Evolutionary conservation across 176 grass and related monocot species (phyloP), one percentile per base, ranked within the genome.

Genomic region (Ensete glaucum): DNA sequence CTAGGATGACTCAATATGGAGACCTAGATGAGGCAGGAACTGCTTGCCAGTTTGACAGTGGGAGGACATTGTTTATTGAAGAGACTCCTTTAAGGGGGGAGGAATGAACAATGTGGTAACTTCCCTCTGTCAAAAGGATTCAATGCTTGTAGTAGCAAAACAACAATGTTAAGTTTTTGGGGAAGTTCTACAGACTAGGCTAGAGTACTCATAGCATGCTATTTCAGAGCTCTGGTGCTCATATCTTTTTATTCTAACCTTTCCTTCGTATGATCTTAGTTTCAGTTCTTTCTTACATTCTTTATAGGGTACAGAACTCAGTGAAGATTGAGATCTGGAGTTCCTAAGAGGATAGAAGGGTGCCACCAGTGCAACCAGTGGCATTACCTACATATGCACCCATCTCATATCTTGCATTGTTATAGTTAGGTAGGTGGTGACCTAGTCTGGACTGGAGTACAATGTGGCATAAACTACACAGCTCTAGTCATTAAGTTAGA

Each of bases 1-100:
- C 64, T 56, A 69, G 63, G 51, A 67, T 54, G 63, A 81, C 74
- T 88, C 83, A 79, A 78, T 3, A 56, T 76, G 53, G 62, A 20
- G 43, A 25, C 27, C 15, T 50, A 17, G 48, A 27, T n/a, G 10
- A 50, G 55, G 17, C 11, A 58, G 9, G 4, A 43, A 43, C 34
- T 43, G 63, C 63, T 27, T 65, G 63, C 5, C 63, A 65, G 24
- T 27, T 65, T 65, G 63, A 65, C 63, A 26, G 63, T 65, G 11
- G 20, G 20, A 22, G 9, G 20, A 13, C 63, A 11, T 11, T 65
- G 22, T 14, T 65, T 12, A 27, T n/a, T n/a, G 25, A 22, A 65
- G 63, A 65, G 63, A 26, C 34, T 43, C 34, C 34, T 43, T 22
- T 56, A 74, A 29, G 16, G 56, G 77, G 77, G 55, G 65, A 74